Evolutionary conservation across 257 asterid genomes (phyloP).

Genomic region (Primulina tabacum): DNA sequence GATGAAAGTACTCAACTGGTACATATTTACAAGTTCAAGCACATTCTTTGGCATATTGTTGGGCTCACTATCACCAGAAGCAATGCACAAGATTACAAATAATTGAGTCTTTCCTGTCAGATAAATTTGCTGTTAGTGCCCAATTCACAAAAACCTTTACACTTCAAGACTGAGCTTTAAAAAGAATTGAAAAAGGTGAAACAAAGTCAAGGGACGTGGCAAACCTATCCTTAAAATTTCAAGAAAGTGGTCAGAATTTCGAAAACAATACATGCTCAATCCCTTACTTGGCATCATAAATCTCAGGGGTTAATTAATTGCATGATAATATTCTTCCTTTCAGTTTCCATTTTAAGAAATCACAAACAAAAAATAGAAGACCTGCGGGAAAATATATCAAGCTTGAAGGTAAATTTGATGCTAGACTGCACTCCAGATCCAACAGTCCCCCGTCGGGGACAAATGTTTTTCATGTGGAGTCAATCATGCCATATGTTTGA

Average conservation of each 20-base stretch:
- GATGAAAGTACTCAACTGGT: conserved; percentile 85
- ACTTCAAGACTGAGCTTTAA: not conserved
- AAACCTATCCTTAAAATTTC: not conserved
- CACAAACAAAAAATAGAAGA: not conserved
- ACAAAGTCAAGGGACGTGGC: not conserved
- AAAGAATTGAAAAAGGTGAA: not conserved
- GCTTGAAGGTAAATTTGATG: too few species aligned
- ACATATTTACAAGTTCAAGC: conserved; percentile 60
- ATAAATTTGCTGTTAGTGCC: conserved; percentile 20
- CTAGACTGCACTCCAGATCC: too few species aligned
- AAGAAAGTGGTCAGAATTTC: not conserved
- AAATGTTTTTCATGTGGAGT: too few species aligned
- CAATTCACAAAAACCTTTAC: conserved; percentile 13
- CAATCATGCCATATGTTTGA: too few species aligned
- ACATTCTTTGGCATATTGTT: conserved; percentile 51
- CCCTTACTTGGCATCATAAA: not conserved
- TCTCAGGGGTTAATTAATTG: not conserved
- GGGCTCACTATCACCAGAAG: conserved; percentile 36
- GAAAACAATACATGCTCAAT: not conserved
- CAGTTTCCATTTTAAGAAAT: not conserved
- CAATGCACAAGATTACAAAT: conserved; percentile 57
- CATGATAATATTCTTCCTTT: too few species aligned
- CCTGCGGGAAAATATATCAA: not conserved
- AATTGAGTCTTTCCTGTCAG: conserved; percentile 62
- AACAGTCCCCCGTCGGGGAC: too few species aligned